Evolutionary conservation across 352 stramenopile genomes (phyloP).

Genomic region (Bremia lactucae): DNA sequence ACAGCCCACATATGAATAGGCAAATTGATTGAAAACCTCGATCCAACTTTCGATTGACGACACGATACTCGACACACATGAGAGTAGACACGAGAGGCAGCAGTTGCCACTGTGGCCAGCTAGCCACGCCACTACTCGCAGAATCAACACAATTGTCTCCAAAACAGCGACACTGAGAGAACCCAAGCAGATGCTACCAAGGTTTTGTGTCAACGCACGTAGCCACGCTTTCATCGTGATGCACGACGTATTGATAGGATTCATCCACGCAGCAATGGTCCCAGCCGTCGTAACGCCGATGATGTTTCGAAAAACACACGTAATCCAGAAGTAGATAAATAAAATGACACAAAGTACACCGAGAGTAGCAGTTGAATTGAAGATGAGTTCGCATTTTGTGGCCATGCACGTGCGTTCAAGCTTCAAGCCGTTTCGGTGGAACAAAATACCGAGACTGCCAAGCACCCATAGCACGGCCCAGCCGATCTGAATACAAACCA

Average conservation of each 20-base stretch:
- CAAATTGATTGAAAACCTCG: conserved; percentile 87
- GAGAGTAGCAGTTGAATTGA: conserved; percentile 36
- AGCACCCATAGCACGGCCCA: conserved; percentile 85
- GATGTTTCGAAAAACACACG: conserved; percentile 80
- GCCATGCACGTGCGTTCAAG: conserved; percentile 38
- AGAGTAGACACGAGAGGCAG: conserved; percentile 52
- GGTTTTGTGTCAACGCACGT: conserved; percentile 77
- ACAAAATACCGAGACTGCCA: conserved; percentile 73
- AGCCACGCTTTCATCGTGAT: conserved; percentile 69
- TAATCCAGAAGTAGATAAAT: conserved; percentile 90
- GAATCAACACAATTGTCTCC: conserved; percentile 61
- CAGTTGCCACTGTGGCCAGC: conserved; percentile 61
- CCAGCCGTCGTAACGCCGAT: conserved; percentile 84
- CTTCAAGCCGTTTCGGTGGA: conserved; percentile 58
- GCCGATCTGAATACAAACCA: conserved; percentile 75
- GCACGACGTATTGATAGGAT: conserved; percentile 54
- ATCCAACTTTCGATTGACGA: conserved; percentile 73
- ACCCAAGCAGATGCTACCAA: conserved; percentile 90
- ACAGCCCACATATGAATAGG: conserved; percentile 79
- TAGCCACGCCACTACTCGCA: conserved; percentile 56
- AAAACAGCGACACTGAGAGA: conserved; percentile 87
- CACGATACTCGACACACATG: conserved; percentile 66
- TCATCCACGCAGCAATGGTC: conserved; percentile 86
- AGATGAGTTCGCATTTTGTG: conserved; percentile 37
- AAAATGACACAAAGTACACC: conserved; percentile 81